A percentile compares a stretch with the other conserved stretches of the same genome.
Evolutionary conservation across 108 stramenopile genomes (phyloP).

Genomic region (Fistulifera pelliculosa): DNA sequence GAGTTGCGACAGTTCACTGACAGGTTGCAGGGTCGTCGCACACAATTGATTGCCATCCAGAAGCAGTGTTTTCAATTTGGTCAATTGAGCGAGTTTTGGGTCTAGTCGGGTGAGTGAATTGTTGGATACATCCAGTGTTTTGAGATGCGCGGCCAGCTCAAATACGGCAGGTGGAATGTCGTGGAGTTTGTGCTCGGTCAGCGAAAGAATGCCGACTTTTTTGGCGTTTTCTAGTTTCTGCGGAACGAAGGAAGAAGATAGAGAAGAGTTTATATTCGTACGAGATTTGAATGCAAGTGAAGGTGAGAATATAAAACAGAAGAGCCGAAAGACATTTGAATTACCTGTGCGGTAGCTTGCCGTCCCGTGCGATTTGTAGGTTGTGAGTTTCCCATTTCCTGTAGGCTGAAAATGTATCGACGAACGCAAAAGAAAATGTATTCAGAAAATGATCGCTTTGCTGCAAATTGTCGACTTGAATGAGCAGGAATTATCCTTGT

Average conservation of each 20-base stretch:
- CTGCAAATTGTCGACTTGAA: too few species aligned
- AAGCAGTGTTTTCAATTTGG: conserved; percentile 66
- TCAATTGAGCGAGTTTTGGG: conserved; percentile 28
- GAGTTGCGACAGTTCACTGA: conserved; percentile 52
- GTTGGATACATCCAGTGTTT: conserved; percentile 67
- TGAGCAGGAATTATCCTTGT: too few species aligned
- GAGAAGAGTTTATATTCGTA: not conserved
- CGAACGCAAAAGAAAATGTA: too few species aligned
- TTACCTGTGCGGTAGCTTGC: conserved; percentile 52
- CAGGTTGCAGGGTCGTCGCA: conserved; percentile 29
- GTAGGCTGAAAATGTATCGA: too few species aligned
- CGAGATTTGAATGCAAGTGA: not conserved
- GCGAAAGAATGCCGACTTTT: conserved; percentile 62
- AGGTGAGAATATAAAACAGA: not conserved
- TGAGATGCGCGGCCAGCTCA: conserved; percentile 19
- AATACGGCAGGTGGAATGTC: conserved; percentile 55
- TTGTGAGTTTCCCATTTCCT: conserved; percentile 58
- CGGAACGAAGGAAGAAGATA: not conserved
- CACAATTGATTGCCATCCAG: conserved; percentile 59
- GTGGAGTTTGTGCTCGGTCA: conserved; percentile 69
- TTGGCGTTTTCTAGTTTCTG: conserved; percentile 60
- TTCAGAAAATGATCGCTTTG: too few species aligned
- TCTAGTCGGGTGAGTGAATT: conserved; percentile 48
- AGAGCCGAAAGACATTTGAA: not conserved
- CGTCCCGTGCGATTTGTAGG: conserved; percentile 67